Evolutionary conservation across 2,329 filamentous ascomycete genomes (phyloP).

Genomic region (Aureobasidium melanogenum): DNA sequence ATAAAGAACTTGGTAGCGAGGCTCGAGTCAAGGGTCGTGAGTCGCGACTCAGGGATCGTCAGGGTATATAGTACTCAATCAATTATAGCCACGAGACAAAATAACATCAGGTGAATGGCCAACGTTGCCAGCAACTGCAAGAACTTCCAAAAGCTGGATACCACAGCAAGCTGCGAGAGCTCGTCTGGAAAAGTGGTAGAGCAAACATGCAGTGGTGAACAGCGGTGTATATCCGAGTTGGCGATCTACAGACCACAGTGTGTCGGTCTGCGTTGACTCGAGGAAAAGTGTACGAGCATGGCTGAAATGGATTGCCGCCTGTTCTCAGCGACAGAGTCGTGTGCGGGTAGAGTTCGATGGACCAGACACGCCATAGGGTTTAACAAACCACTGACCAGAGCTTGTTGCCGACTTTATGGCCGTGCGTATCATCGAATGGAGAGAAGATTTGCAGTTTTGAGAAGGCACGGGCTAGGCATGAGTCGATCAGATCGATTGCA

Average conservation of each 20-base stretch:
- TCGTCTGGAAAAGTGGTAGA: neutral
- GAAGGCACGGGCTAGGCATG: neutral
- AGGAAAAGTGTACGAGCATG: neutral
- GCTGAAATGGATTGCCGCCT: neutral
- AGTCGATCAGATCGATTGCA: neutral
- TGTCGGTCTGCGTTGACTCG: neutral
- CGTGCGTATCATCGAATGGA: neutral
- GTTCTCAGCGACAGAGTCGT: neutral
- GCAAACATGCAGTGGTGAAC: neutral
- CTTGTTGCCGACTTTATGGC: neutral
- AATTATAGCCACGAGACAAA: neutral
- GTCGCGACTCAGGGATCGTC: slow-evolving; percentile 6
- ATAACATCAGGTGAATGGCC: neutral
- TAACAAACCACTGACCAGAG: slow-evolving; percentile 1
- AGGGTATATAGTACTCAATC: neutral
- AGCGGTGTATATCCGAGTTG: neutral
- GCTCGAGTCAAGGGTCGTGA: neutral
- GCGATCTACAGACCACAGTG: neutral
- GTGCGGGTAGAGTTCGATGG: neutral
- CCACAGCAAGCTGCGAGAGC: neutral
- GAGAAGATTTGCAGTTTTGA: neutral
- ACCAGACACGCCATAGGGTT: neutral
- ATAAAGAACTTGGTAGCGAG: neutral
- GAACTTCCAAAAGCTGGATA: neutral
- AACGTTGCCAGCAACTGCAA: neutral